These are phyloP conservation scores for Geotrichum reessii DNA, from an alignment of 1,139 yeast genomes.

Conservation along the genomic window DNA sequence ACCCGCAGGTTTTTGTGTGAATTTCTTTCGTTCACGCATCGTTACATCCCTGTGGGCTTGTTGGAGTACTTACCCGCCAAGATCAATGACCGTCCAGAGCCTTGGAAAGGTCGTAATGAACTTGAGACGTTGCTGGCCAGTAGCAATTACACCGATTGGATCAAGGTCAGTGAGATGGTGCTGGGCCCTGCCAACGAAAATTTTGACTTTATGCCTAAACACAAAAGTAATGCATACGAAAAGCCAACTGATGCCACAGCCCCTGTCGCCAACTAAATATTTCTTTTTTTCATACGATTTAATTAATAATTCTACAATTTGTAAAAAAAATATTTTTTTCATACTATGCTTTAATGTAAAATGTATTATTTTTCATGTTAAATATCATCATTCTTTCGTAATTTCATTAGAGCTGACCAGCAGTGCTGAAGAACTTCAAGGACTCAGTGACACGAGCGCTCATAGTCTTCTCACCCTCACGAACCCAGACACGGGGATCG, in stretches of 20 bases:
- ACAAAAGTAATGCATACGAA: slow-evolving; percentile 79
- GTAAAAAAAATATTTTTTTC: too few relatives aligned
- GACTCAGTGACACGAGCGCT: slow-evolving; percentile 75
- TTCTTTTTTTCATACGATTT: not conserved
- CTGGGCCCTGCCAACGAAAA: slow-evolving; percentile 74
- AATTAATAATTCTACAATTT: not conserved
- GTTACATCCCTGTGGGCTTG: slow-evolving; percentile 92
- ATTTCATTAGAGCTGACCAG: slow-evolving; percentile 24
- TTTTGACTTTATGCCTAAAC: slow-evolving; percentile 85
- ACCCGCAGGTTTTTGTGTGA: slow-evolving; percentile 92
- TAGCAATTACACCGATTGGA: slow-evolving; percentile 86
- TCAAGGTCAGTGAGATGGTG: slow-evolving; percentile 92
- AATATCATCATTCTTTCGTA: not conserved
- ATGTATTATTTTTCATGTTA: not conserved
- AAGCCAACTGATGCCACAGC: slow-evolving; percentile 1
- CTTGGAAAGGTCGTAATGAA: slow-evolving; percentile 92
- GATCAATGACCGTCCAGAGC: slow-evolving; percentile 88
- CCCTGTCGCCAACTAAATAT: not conserved
- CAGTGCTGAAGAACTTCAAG: slow-evolving; percentile 68
- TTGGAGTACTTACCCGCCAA: slow-evolving; percentile 84
- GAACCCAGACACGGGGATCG: slow-evolving; percentile 99
- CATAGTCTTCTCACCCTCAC: slow-evolving; percentile 99
- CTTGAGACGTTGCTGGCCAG: slow-evolving; percentile 85
- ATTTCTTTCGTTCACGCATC: slow-evolving; percentile 85
- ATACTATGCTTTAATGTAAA: not conserved